phyloP scores from a whole-genome alignment of 768 basidiomycete genomes.

The Calocera viscosa region DNA sequence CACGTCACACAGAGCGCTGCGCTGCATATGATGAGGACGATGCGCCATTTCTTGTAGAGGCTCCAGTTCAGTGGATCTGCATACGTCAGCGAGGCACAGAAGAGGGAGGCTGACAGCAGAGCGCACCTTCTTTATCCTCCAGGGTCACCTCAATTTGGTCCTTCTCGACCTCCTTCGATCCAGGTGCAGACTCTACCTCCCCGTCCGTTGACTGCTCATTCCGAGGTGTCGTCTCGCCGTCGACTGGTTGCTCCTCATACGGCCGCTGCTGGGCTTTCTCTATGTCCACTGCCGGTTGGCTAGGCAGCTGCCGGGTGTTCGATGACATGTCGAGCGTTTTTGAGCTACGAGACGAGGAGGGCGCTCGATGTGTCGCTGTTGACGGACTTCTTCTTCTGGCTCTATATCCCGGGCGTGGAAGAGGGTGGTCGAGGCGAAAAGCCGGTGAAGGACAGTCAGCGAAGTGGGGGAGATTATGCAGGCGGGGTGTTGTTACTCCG shows the following conservation, averaged over 20 bases:
- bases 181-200: background rate
- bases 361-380: background rate
- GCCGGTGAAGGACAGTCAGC: no score
- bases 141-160: background rate
- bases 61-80: conserved; percentile 16
- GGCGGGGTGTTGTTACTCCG: no score
- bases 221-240: background rate
- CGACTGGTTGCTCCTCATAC: background rate
- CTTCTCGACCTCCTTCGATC: background rate
- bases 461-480: no score
- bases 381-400: no score
- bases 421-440: no score
- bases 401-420: no score
- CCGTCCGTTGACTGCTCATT: conserved; percentile 1
- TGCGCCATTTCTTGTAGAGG: conserved; percentile 20
- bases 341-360: background rate
- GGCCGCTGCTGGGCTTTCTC: background rate
- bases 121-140: background rate
- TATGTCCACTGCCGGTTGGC: background rate
- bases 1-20: conserved; percentile 26
- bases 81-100: background rate
- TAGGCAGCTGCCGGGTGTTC: background rate
- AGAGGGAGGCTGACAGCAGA: no score
- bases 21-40: conserved; percentile 18
- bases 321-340: background rate